A percentile compares a stretch with the other conserved stretches of the same genome.
Conservation (phyloP, 108 stramenopile species). For the Nitzschia sp. region DNA sequence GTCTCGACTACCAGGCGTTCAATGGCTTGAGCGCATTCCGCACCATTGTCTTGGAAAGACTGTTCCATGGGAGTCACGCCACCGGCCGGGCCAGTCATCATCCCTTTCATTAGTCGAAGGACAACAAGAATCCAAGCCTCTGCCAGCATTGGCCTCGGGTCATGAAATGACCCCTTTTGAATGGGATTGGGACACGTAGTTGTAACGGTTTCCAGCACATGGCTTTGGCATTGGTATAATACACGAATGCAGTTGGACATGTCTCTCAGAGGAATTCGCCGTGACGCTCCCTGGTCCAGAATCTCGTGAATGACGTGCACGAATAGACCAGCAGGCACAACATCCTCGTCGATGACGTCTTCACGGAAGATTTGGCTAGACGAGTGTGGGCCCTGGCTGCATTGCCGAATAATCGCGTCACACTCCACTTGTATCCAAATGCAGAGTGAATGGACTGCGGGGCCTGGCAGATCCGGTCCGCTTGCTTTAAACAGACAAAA, state of each 20-base stretch:
- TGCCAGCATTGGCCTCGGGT: slow-evolving; percentile 68
- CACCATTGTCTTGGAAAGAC: neutral
- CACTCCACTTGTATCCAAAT: slow-evolving; percentile 63
- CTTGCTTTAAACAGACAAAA: slow-evolving; percentile 43
- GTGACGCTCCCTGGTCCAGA: slow-evolving; percentile 6
- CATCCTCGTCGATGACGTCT: slow-evolving; percentile 62
- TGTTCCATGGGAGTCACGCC: neutral
- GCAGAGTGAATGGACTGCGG: slow-evolving; percentile 26
- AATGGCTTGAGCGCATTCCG: slow-evolving; percentile 15
- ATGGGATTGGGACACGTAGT: slow-evolving; percentile 27
- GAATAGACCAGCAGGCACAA: slow-evolving; percentile 63
- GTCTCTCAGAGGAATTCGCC: slow-evolving; percentile 29
- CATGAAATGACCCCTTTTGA: slow-evolving; percentile 37
- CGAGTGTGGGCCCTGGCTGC: slow-evolving; percentile 42
- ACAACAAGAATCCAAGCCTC: slow-evolving; percentile 69
- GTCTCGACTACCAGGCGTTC: slow-evolving; percentile 51
- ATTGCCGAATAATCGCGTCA: slow-evolving; percentile 47
- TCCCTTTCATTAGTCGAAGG: slow-evolving; percentile 18
- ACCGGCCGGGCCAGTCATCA: neutral
- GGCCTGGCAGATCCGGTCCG: slow-evolving; percentile 40
- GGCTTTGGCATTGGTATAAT: slow-evolving; percentile 36
- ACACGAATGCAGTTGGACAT: slow-evolving; percentile 34
- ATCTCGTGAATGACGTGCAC: slow-evolving; percentile 38
- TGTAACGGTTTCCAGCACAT: slow-evolving; percentile 17
- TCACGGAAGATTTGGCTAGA: slow-evolving; percentile 62